Evolutionary conservation across 169 alveolate genomes (phyloP), one percentile per base, ranked within the genome.

Genomic region (Plasmodium berghei): DNA sequence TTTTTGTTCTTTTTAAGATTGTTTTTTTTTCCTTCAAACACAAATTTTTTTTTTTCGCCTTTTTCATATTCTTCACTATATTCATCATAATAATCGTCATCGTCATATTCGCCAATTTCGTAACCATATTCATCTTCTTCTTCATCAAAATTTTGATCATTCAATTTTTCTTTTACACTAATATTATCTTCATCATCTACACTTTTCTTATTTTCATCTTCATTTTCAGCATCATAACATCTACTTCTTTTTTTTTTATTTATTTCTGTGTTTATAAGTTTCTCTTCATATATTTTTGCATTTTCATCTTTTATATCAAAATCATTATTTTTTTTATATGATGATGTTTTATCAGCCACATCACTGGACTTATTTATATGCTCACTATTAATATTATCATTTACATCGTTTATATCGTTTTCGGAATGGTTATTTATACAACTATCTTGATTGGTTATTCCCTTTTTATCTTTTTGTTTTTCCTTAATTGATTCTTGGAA

Each of bases 241-340:
- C 77, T 48, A 49, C 18, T 42, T 56, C 89, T 64, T 66, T 77
- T 77, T 26, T 77, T 77, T 77, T 77, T 77, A 77, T 77, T 77
- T 62, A 63, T 63, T 2, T 77, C 89, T 26, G 75, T 24, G 52
- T 64, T 63, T 24, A 77, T 46, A n/a, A 63, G 40, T 18, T 77
- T 75, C 46, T 54, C 70, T 64, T 77, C 77, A 14, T 45, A 74
- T 45, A 77, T 52, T 12, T 64, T 52, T 48, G 9, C 24, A n/a
- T 70, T 24, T 24, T 63, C 71, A 45, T 62, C 72, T 28, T 69
- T 48, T 34, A 49, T 42, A 24, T 77, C 77, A 63, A 48, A 49
- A 1, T 18, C 34, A 22, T 22, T 18, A 42, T 62, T 62, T 46
- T 63, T 77, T 62, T 77, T 34, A 26, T 63, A 28, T 12, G 61